Evolutionary conservation across 2,329 filamentous ascomycete genomes (phyloP).

Genomic region (Ceratocystis ficicola): DNA sequence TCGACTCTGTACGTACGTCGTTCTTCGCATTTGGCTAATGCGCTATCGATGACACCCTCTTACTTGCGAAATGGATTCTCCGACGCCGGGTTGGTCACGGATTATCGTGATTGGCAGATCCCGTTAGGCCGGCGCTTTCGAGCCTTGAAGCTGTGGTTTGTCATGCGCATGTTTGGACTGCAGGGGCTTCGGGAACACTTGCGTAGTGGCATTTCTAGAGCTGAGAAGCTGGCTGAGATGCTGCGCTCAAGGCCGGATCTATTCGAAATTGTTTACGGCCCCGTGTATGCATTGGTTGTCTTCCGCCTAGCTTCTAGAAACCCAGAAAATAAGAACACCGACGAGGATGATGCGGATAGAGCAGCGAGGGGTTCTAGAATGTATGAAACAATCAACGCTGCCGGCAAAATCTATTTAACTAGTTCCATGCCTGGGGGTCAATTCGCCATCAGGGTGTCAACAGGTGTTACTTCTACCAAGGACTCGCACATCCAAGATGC

Average conservation of each 20-base stretch:
- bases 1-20: constrained; percentile 69
- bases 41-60: constrained; percentile 64
- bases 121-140: constrained; percentile 82
- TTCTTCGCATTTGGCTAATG: constrained; percentile 63
- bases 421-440: constrained; percentile 59
- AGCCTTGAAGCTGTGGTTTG: constrained; percentile 89
- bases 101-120: constrained; percentile 97
- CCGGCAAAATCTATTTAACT: constrained; percentile 73
- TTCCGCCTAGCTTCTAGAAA: constrained; percentile 46
- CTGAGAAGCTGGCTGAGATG: constrained; percentile 55
- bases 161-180: constrained; percentile 70
- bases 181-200: constrained; percentile 64
- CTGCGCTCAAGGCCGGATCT: constrained; percentile 51
- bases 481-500: constrained; percentile 62
- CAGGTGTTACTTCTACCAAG: constrained; percentile 51
- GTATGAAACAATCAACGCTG: constrained; percentile 60
- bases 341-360: constrained; percentile 36
- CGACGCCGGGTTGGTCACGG: constrained; percentile 73
- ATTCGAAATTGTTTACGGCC: constrained; percentile 62
- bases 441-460: constrained; percentile 72
- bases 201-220: constrained; percentile 52
- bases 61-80: constrained; percentile 75
- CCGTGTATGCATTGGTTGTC: constrained; percentile 68
- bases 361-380: constrained; percentile 61
- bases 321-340: constrained; percentile 19